Evolutionary conservation across 208 protist species (phyloP), one percentile per base, ranked within the genome.

Genomic region (Tritrichomonas musculus): DNA sequence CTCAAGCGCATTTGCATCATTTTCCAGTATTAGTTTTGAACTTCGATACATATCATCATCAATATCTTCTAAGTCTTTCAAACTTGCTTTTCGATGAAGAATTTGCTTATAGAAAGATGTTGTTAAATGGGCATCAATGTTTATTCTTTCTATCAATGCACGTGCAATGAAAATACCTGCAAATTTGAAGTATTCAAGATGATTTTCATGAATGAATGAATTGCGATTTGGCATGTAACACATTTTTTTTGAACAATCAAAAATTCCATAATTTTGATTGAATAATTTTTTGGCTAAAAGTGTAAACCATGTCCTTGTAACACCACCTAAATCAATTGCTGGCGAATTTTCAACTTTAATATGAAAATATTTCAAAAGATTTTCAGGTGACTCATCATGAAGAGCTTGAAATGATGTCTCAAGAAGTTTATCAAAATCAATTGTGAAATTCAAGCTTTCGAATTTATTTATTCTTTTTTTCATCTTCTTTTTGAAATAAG

Each of bases 51-150:
- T 96, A 88, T 97, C 96, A 22, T 96, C 97, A 95, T 99, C 98
- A 53, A 99, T 97, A 73, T 96, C 97, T 95, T 99, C 97, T 93
- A 99, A 95, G 96, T 99, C 98, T 30, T 95, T 93, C 92, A 98
- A 97, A 44, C 97, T 95, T 2, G 96, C 96, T 55, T 97, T 95
- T 57, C 97, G 93, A 88, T 97, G 97, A 33, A 99, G 96, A 94
- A 99, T 98, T 96, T 99, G 97, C 88, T 99, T 99, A 94, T 99
- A 99, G 92, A 99, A 98, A 25, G 97, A 95, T 22, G 97, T 96
- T 11, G 98, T 99, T 93, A 99, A 99, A 95, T 99, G 97, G 27
- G 97, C 97, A 93, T 99, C 98, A n/a, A 99, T 96, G 80, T 98
- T 95, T 9, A 98, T 96, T 64, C 97, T 96, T 95, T 99, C 96